Percentiles rank a stretch among this genome's conserved stretches.
Conservation (phyloP, 257 asterid species). For the Penstemon davidsonii region DNA sequence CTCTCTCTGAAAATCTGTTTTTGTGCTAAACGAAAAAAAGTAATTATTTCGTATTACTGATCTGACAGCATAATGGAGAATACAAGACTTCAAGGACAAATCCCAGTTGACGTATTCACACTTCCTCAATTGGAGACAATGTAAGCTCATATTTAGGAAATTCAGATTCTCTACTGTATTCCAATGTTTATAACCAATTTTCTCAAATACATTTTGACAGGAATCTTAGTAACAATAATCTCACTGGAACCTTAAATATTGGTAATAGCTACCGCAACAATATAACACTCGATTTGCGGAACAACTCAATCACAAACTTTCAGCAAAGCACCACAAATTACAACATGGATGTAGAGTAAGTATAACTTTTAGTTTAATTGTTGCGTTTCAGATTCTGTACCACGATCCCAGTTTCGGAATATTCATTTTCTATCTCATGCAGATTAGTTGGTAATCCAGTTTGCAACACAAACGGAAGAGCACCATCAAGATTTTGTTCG, state of each 20-base stretch:
- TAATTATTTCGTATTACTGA: constrained; percentile 22
- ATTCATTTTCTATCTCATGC: constrained; percentile 26
- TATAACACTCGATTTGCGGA: constrained; percentile 66
- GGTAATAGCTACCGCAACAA: constrained; percentile 60
- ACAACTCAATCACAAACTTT: constrained; percentile 55
- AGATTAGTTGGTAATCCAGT: constrained; percentile 73
- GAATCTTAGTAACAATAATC: constrained; percentile 57
- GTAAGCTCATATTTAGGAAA: constrained; percentile 45
- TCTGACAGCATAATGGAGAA: constrained; percentile 64
- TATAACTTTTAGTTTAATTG: constrained; percentile 13
- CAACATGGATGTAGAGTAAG: constrained; percentile 52
- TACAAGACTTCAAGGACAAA: constrained; percentile 55
- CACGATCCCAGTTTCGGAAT: constrained; percentile 1
- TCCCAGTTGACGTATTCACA: constrained; percentile 54
- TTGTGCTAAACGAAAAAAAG: not conserved
- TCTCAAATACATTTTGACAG: constrained; percentile 37
- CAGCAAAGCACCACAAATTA: constrained; percentile 42
- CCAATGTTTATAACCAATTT: not conserved
- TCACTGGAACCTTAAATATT: constrained; percentile 62
- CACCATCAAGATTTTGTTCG: constrained; percentile 46
- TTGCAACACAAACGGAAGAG: constrained; percentile 54
- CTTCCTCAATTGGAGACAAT: constrained; percentile 68
- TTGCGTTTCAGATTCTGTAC: not conserved
- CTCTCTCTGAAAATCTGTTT: constrained; percentile 21
- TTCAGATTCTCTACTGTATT: not conserved